phyloP scores from a whole-genome alignment of 208 protist genomes.

The Crithidia bombi region DNA sequence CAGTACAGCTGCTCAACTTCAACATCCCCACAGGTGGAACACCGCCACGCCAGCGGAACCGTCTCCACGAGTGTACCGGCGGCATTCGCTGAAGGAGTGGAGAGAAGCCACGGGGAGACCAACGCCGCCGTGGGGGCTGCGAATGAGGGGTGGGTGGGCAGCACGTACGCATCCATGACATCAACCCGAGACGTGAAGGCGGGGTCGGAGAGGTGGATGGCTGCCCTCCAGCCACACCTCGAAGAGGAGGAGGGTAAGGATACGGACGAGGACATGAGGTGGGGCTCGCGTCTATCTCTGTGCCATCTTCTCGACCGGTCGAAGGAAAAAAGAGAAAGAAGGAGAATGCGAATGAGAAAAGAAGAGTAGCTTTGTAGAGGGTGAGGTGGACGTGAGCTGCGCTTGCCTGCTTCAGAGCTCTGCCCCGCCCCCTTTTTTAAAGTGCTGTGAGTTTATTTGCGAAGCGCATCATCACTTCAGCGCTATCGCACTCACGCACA shows the following conservation, averaged over 20 bases:
- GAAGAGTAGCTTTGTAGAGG: too few species aligned
- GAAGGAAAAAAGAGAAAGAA: too few species aligned
- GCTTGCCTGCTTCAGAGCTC: too few species aligned
- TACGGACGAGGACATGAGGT: neutral
- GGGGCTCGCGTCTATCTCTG: neutral
- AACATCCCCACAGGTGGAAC: constrained; percentile 38
- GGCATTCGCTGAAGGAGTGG: neutral
- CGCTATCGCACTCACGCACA: too few species aligned
- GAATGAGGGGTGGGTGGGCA: constrained; percentile 26
- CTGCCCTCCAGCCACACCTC: neutral
- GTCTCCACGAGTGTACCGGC: constrained; percentile 11
- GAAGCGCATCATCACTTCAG: too few species aligned
- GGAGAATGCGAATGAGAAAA: too few species aligned
- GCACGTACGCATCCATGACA: constrained; percentile 49
- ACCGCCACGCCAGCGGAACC: constrained; percentile 55
- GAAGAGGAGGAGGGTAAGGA: neutral
- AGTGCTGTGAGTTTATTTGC: too few species aligned
- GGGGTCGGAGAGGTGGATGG: constrained; percentile 41
- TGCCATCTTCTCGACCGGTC: too few species aligned
- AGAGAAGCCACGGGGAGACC: constrained; percentile 49
- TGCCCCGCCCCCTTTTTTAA: too few species aligned
- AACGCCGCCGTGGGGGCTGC: constrained; percentile 8
- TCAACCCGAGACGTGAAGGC: constrained; percentile 50
- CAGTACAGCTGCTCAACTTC: constrained; percentile 50
- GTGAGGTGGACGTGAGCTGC: too few species aligned